Base-by-base conservation (phyloP, 805 yeast species). In the Ogataea nakhonphanomensis region DNA sequence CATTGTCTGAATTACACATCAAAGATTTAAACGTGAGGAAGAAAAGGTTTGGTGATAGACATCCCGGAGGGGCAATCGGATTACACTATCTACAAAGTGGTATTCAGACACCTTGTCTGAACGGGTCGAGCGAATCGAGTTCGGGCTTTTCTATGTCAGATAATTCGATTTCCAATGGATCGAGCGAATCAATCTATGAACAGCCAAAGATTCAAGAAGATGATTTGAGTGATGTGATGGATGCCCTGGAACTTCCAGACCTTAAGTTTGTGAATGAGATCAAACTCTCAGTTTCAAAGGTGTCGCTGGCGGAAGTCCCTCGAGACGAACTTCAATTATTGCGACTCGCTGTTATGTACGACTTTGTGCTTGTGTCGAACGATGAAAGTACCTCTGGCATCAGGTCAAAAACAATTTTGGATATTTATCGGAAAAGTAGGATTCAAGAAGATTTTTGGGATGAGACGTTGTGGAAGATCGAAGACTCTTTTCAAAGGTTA, bases 21-120 rank as follows among this genome's bases (percentile, higher is more conserved):
- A 65, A 66, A 7, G 88, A 86, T 53, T 60, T 69, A 23, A 59
- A 64, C 26, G 65, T 69, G 41, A 67, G 95, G 30, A 72, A 71
- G 46, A 63, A 59, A 43, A 61, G 71, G 26, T 88, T 88, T 61
- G 80, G 83, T 7, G 74, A 73, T 46, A 74, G 82, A 55, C 96
- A 88, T 55, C 96, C 96, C 1, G 96, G 96, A 14, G 96, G 96
- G 12, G 84, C 93, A 2, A 87, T 88, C 55, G 96, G 96, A 11
- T 68, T 67, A 38, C 66, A 70, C 6, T 71, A 65, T 43, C 48
- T 51, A 29, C 45, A 37, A 15, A 35, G 45, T 10, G 25, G 39
- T 25, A 25, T 32, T 27, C 40, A 33, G 14, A 32, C 35, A 7
- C 20, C 35, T 8, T 29, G 33, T 8, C 22, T 34, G 21, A 42